phyloP scores from a whole-genome alignment of 2,329 filamentous ascomycete genomes.

The Fusarium sp. region DNA sequence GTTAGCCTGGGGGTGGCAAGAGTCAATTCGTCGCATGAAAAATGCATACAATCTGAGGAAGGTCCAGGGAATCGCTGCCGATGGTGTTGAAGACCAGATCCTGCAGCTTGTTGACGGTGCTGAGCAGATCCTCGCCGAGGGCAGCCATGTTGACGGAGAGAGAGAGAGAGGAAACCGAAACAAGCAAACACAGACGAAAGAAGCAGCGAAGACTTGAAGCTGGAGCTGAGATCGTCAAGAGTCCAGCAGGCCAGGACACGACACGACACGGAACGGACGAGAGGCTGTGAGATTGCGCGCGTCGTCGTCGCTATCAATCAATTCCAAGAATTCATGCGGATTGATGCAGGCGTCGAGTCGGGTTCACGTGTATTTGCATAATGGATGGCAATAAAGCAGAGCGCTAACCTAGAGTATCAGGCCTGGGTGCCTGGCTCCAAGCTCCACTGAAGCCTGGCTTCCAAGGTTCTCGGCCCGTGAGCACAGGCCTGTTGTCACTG shows the following conservation, averaged over 20 bases:
- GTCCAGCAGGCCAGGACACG: constrained; percentile 35
- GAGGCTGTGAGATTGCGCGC: constrained; percentile 40
- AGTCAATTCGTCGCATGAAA: constrained; percentile 24
- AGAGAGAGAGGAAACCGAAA: background rate
- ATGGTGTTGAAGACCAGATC: constrained; percentile 99
- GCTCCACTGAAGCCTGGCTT: constrained; percentile 19
- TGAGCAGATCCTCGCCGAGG: constrained; percentile 93
- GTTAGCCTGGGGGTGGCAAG: constrained; percentile 26
- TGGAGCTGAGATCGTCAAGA: constrained; percentile 28
- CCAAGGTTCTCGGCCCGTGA: constrained; percentile 24
- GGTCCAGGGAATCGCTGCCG: constrained; percentile 95
- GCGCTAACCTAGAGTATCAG: constrained; percentile 9
- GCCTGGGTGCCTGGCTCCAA: constrained; percentile 14
- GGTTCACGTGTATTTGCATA: constrained; percentile 42
- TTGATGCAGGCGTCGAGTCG: constrained; percentile 30
- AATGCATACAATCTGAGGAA: constrained; percentile 90
- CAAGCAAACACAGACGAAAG: constrained; percentile 15
- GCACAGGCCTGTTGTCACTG: constrained; percentile 23
- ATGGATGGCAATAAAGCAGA: constrained; percentile 2
- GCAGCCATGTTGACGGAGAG: constrained; percentile 73
- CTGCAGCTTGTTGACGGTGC: constrained; percentile 97
- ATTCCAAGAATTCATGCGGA: constrained; percentile 44
- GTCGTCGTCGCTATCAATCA: constrained; percentile 42
- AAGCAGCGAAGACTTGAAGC: constrained; percentile 16
- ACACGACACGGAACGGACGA: background rate